Conservation (phyloP, 495 filamentous ascomycete genomes). For the Talaromyces liani region DNA sequence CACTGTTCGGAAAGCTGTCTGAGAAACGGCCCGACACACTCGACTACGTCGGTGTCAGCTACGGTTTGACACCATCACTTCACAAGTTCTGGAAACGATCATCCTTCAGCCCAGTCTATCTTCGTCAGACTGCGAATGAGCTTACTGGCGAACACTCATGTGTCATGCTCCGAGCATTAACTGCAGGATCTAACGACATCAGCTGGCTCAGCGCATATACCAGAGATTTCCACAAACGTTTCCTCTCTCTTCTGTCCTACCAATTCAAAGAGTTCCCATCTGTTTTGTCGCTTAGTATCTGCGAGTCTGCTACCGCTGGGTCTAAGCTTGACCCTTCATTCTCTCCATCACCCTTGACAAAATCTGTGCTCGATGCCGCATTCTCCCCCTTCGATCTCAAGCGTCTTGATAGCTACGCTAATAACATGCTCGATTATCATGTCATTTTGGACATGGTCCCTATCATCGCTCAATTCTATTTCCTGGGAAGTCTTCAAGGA, state of each 20-base stretch:
- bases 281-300: slow-evolving; percentile 75
- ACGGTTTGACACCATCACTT: slow-evolving; percentile 78
- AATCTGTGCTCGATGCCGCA: slow-evolving; percentile 60
- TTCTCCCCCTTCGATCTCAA: slow-evolving; percentile 93
- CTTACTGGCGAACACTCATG: slow-evolving; percentile 96
- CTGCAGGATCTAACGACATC: slow-evolving; percentile 53
- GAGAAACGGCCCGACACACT: slow-evolving; percentile 74
- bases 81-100: slow-evolving; percentile 96
- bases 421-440: slow-evolving; percentile 95
- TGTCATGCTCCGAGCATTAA: slow-evolving; percentile 82
- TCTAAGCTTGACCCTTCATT: slow-evolving; percentile 48
- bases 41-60: slow-evolving; percentile 93
- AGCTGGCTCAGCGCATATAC: slow-evolving; percentile 86
- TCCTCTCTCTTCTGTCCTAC: slow-evolving; percentile 81
- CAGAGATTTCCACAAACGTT: slow-evolving; percentile 86
- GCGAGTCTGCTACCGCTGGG: slow-evolving; percentile 75
- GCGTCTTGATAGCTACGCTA: slow-evolving; percentile 87
- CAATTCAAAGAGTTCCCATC: slow-evolving; percentile 84
- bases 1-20: slow-evolving; percentile 80
- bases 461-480: slow-evolving; percentile 69
- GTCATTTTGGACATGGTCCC: slow-evolving; percentile 94
- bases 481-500: slow-evolving; percentile 62
- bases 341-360: slow-evolving; percentile 49
- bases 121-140: slow-evolving; percentile 92
- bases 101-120: slow-evolving; percentile 83